A percentile compares a stretch with the other conserved stretches of the same genome.
phyloP scores from a whole-genome alignment of 306 rosid species.

The Senna siamea region DNA sequence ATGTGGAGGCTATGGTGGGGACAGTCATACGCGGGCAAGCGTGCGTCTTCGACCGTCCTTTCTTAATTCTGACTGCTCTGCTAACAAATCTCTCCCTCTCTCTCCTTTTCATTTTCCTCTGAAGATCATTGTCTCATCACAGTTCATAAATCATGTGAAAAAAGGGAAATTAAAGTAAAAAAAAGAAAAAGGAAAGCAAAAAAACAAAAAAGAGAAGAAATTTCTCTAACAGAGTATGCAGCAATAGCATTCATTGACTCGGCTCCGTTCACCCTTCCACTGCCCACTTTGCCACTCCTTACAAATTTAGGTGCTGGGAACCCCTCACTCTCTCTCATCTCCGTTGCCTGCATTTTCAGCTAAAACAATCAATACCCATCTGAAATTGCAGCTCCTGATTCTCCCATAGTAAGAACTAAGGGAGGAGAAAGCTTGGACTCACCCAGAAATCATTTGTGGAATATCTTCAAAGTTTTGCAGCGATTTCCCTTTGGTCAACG shows the following conservation, averaged over 20 bases:
- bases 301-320: not conserved
- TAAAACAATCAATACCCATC: not conserved
- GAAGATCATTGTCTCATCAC: constrained; percentile 16
- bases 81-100: too few relatives aligned
- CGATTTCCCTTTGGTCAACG: constrained; percentile 28
- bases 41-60: not conserved
- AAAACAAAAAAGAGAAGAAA: not conserved
- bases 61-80: not conserved
- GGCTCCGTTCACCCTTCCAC: not conserved
- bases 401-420: not conserved
- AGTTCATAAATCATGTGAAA: not conserved
- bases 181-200: not conserved
- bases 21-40: not conserved
- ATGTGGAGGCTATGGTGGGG: too few relatives aligned
- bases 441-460: not conserved
- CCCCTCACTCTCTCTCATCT: not conserved
- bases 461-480: constrained; percentile 16
- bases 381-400: constrained; percentile 15
- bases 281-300: not conserved
- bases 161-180: not conserved
- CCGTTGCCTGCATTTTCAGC: not conserved
- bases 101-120: not conserved
- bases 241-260: not conserved
- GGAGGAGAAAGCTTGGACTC: constrained; percentile 3
- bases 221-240: not conserved